Conservation (phyloP, 2,329 filamentous ascomycete species). For the Trematosphaeria pertusa region DNA sequence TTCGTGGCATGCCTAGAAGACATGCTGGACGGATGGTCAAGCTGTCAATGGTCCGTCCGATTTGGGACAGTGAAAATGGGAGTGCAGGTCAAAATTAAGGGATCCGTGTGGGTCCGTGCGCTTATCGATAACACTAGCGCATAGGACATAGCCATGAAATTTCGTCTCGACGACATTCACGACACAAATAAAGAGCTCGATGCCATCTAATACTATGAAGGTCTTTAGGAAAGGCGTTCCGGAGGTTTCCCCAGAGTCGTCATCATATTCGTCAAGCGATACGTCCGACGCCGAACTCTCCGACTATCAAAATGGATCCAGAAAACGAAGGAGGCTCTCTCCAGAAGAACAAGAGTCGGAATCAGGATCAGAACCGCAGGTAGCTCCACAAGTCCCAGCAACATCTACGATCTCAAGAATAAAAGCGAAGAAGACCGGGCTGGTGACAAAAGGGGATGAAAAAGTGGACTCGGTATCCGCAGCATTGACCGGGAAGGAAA, state of each 20-base stretch:
- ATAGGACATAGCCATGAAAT: constrained; percentile 32
- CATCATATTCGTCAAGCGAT: constrained; percentile 14
- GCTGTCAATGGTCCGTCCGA: too few species aligned
- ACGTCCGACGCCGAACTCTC: constrained; percentile 34
- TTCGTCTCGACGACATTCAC: constrained; percentile 13
- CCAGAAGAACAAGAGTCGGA: constrained; percentile 19
- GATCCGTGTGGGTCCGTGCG: constrained; percentile 1
- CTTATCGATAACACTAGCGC: constrained; percentile 39
- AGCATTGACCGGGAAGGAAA: constrained; percentile 32
- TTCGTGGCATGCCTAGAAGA: too few species aligned
- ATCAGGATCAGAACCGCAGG: constrained; percentile 27
- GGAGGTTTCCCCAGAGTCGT: constrained; percentile 25
- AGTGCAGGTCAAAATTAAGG: too few species aligned
- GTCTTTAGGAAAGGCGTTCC: neutral
- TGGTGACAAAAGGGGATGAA: constrained; percentile 6
- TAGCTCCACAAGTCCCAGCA: constrained; percentile 17
- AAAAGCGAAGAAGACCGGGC: constrained; percentile 31
- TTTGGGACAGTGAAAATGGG: too few species aligned
- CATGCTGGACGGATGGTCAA: too few species aligned
- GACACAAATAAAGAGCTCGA: constrained; percentile 1
- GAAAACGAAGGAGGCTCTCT: constrained; percentile 47
- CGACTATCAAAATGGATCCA: constrained; percentile 38
- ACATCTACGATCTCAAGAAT: constrained; percentile 42
- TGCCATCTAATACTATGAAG: too few species aligned
- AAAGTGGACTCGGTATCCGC: constrained; percentile 8